Percentiles rank a stretch among this genome's conserved stretches.
Conservation (phyloP, 2,329 filamentous ascomycete species). For the Fusarium sp. region DNA sequence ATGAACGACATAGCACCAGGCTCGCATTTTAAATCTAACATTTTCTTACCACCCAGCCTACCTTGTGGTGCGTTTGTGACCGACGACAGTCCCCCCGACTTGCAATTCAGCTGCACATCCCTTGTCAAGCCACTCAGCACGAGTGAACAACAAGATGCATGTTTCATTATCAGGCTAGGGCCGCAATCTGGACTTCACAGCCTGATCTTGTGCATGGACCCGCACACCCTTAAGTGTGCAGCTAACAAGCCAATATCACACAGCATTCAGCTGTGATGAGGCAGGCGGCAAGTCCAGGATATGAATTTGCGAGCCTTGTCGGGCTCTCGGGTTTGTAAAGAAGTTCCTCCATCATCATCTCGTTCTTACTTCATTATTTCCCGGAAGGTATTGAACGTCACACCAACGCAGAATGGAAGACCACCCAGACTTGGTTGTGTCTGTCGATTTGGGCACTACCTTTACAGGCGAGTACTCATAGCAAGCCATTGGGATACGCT, state of each 20-base stretch:
- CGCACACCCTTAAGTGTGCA: neutral
- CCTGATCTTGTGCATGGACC: neutral
- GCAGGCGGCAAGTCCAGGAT: neutral
- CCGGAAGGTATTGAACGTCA: neutral
- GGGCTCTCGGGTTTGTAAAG: neutral
- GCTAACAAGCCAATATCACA: neutral
- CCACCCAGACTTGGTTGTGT: conserved; percentile 55
- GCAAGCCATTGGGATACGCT: neutral
- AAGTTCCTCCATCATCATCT: neutral
- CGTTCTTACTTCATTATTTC: neutral
- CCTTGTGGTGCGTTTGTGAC: neutral
- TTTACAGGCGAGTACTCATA: conserved; percentile 53
- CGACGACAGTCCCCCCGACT: neutral
- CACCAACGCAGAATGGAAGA: conserved; percentile 28
- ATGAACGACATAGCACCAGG: neutral
- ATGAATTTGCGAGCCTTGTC: neutral
- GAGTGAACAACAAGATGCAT: neutral
- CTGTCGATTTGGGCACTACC: conserved; percentile 60
- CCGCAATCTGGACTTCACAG: neutral
- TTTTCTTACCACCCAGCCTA: neutral
- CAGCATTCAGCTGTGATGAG: neutral
- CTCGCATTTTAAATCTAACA: neutral
- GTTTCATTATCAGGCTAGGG: conserved; percentile 8
- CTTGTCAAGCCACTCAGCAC: conserved; percentile 28
- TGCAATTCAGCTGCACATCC: neutral